phyloP scores from a whole-genome alignment of 176 grass and related monocot genomes.

The Areca catechu region DNA sequence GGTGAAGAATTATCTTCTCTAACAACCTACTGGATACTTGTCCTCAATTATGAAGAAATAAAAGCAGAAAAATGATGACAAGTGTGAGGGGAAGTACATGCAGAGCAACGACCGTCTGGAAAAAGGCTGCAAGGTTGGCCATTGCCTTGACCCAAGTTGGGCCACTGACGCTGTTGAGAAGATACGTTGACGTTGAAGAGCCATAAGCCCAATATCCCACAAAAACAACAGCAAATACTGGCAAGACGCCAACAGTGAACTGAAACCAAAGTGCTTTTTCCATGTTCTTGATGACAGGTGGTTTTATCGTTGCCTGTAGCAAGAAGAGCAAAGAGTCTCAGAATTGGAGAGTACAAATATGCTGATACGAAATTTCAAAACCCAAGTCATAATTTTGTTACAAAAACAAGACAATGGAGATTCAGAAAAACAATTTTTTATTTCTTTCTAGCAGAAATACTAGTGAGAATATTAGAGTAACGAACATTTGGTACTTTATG shows the following conservation, averaged over 20 bases:
- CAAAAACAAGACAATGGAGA: too few relatives aligned
- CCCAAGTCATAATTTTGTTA: too few relatives aligned
- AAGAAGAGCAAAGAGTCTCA: neutral
- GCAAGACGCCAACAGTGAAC: conserved; percentile 60
- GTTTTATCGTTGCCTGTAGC: conserved; percentile 72
- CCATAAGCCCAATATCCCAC: conserved; percentile 96
- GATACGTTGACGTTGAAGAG: conserved; percentile 70
- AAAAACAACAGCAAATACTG: conserved; percentile 73
- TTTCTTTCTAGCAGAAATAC: too few relatives aligned
- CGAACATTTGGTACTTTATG: too few relatives aligned
- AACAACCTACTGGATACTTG: too few relatives aligned
- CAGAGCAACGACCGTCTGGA: conserved; percentile 79
- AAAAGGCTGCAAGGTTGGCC: conserved; percentile 67
- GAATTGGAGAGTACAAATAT: too few relatives aligned
- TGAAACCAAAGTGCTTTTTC: conserved; percentile 94
- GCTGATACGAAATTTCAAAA: too few relatives aligned
- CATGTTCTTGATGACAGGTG: conserved; percentile 88
- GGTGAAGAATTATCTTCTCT: too few relatives aligned
- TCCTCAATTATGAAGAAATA: too few relatives aligned
- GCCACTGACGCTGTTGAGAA: conserved; percentile 61
- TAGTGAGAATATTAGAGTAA: too few relatives aligned
- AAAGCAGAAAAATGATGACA: too few relatives aligned
- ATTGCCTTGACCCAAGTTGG: conserved; percentile 64
- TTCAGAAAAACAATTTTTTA: too few relatives aligned
- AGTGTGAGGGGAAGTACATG: conserved; percentile 34